Base-by-base conservation (phyloP, 177 flowering plant genomes). In the Vitis hybrid region DNA sequence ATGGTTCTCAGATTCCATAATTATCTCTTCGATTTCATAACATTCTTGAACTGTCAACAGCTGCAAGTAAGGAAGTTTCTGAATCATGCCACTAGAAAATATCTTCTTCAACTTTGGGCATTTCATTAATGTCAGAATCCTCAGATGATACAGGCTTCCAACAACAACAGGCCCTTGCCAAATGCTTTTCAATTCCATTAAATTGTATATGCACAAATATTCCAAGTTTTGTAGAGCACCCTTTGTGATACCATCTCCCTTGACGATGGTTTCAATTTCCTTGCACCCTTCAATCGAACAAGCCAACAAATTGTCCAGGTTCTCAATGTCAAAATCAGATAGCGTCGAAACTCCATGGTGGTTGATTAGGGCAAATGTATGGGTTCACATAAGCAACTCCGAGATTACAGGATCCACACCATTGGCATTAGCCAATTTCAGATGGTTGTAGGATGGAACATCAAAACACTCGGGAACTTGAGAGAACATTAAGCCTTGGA, bases 281-380 rank as follows among this genome's bases (percentile, higher is more conserved):
- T 51, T 60, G 72, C 79, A 76, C 3, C 65, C 31, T 49, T 76
- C 50, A 16, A 76, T 59, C 5, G 59, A 29, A 59, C 75, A 72
- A 52, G 57, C 66, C 16, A 57, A 52, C 55, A 64, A 5, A 5
- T 8, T 10, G 5, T 22, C 2, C 69, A 69, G 20, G 22, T 33
- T 69, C 7, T 29, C 48, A 12, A 33, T 20, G 10, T 57, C 73
- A 53, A 72, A 64, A 4, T 72, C 75, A 14, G 75, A 68, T 22
- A 76, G 45, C 0, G 22, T 51, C 1, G 11, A 16, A 19, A 65
- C 26, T 14, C 15, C 62, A 14, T 64, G 39, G 51, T 68, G 79
- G 52, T 29, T 29, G 55, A 72, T 57, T 18, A 76, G 10, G 18
- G 68, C 75, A 56, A 76, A 68, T 11, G 59, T 68, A 33, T 68